Base-by-base conservation (phyloP, 2,329 filamentous ascomycete species). In the Ophiosphaerella narmari region DNA sequence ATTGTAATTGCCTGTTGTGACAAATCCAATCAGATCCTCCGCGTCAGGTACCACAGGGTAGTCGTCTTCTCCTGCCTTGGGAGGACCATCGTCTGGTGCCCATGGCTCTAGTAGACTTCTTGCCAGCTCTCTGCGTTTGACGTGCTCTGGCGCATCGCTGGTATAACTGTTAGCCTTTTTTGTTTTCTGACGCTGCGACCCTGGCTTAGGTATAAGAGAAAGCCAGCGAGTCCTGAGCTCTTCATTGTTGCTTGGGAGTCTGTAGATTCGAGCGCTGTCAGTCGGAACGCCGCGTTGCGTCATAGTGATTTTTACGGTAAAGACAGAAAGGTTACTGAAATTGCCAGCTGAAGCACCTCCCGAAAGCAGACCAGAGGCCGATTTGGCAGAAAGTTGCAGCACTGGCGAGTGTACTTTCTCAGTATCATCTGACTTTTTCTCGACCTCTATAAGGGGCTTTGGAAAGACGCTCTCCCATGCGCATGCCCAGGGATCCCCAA, bases 1-100 rank as follows among this genome's bases (percentile, higher is more conserved):
- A 63, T 88, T 91, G 70, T 88, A 96, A 43, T 89, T 87, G 0
- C 93, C 94, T 1, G 88, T 88, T 2, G 91, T 97, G 21, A 97
- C 86, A 69, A 96, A 99, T 0, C 94, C 94, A 43, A 97, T 83
- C 11, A 97, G 78, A 68, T 97, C 89, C 18, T 82, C 79, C 54
- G 86, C 85, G 8, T 80, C 79, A 0, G 93, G 93, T n/a, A 91
- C 85, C 0, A 85, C 67, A 0, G 87, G 87, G 59, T 90, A 84
- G 0, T 74, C 68, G n/a, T 61, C 57, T 24, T 66, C 59, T 35
- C 65, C 68, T 9, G 66, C 64, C 38, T 68, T 68, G 5, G 59
- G 54, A 32, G 39, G 43, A 3, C 49, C 51, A 18, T 51, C 50
- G 1, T 48, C 38, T 2, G 14, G 11, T 12, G 38, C 16, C 8